Percentiles rank a stretch among this genome's conserved stretches.
These are phyloP conservation scores for Solanum microdontum DNA, from an alignment of 257 asterid genomes.

Conservation along the genomic window DNA sequence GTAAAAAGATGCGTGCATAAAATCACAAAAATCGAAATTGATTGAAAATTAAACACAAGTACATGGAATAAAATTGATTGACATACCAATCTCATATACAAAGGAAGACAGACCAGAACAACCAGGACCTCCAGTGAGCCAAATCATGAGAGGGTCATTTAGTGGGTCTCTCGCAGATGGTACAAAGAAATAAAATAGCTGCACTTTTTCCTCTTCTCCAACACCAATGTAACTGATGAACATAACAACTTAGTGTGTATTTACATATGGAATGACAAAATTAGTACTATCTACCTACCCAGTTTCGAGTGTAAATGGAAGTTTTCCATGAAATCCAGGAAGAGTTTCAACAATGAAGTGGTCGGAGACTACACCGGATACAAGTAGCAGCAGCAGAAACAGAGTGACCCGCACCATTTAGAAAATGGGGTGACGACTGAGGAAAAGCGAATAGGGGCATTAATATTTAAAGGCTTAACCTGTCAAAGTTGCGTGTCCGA, in stretches of 20 bases:
- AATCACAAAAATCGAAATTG: neutral
- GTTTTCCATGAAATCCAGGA: constrained; percentile 25
- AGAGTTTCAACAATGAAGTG: constrained; percentile 4
- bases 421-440: neutral
- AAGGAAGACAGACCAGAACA: constrained; percentile 49
- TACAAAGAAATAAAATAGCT: constrained; percentile 46
- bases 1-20: neutral
- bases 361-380: neutral
- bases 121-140: constrained; percentile 73
- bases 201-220: constrained; percentile 32
- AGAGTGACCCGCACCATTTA: neutral
- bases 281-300: constrained; percentile 16
- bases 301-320: constrained; percentile 38
- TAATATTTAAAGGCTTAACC: neutral
- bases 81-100: constrained; percentile 29
- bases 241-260: neutral
- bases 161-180: constrained; percentile 31
- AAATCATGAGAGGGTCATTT: constrained; percentile 41
- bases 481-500: neutral
- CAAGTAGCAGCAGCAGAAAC: neutral
- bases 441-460: neutral
- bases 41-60: neutral
- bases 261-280: neutral
- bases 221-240: constrained; percentile 34
- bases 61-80: neutral